Conservation (phyloP, 352 stramenopile species). For the Phytophthora citrophthora region DNA sequence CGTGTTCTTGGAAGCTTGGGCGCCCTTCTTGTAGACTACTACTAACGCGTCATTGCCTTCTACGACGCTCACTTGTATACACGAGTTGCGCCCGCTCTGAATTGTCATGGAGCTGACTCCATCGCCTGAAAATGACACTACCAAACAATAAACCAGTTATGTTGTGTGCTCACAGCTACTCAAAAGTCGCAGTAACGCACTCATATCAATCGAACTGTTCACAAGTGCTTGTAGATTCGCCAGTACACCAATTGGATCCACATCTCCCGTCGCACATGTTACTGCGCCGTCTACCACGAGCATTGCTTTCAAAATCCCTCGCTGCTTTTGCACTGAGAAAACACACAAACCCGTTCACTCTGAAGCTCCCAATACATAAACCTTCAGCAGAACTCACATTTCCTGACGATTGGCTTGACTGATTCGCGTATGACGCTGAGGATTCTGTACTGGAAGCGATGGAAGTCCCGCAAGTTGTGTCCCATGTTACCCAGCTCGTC, state of each 20-base stretch:
- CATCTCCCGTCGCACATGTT: constrained; percentile 82
- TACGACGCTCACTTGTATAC: constrained; percentile 89
- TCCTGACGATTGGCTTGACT: constrained; percentile 83
- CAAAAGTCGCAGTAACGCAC: constrained; percentile 40
- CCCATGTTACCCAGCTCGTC: constrained; percentile 81
- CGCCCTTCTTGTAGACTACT: constrained; percentile 90
- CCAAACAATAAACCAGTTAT: constrained; percentile 6
- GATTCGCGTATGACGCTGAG: constrained; percentile 81
- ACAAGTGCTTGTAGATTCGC: constrained; percentile 91
- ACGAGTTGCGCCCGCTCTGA: constrained; percentile 83
- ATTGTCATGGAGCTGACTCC: constrained; percentile 88
- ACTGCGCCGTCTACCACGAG: constrained; percentile 88
- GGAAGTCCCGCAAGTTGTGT: constrained; percentile 92
- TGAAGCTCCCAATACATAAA: background rate
- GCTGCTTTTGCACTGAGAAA: constrained; percentile 82
- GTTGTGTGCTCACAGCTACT: background rate
- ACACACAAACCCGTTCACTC: constrained; percentile 11
- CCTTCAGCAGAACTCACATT: constrained; percentile 53
- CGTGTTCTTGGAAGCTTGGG: constrained; percentile 67
- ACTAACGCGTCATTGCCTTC: constrained; percentile 76
- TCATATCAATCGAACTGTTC: constrained; percentile 87
- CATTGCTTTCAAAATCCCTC: constrained; percentile 89
- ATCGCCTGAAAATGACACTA: constrained; percentile 86
- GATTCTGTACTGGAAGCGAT: constrained; percentile 91
- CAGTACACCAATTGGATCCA: constrained; percentile 91